phyloP scores from a whole-genome alignment of 306 rosid genomes.

The Carpinus fangiana region DNA sequence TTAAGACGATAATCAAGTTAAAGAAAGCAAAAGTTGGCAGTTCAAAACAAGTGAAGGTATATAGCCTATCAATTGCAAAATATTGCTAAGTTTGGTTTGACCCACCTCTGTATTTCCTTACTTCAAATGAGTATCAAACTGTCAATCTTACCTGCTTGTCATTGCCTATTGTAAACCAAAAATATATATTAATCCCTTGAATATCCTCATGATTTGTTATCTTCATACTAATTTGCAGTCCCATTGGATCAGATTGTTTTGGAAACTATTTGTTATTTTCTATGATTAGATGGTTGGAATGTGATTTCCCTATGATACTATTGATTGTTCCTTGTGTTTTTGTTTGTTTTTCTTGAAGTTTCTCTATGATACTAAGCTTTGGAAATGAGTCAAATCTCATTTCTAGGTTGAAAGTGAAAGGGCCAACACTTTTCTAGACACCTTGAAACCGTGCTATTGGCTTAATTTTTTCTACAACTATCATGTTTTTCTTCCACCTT shows the following conservation, averaged over 20 bases:
- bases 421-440: no score
- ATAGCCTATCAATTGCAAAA: conserved; percentile 12
- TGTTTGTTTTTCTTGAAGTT: background rate
- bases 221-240: background rate
- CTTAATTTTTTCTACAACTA: no score
- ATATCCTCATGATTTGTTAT: background rate
- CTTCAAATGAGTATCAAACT: background rate
- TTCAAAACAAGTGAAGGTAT: conserved; percentile 77
- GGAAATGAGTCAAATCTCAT: no score
- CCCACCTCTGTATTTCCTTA: conserved; percentile 5
- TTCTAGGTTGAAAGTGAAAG: no score
- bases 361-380: background rate
- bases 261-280: conserved; percentile 3
- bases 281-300: conserved; percentile 2
- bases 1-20: conserved; percentile 62
- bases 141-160: background rate
- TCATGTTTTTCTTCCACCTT: no score
- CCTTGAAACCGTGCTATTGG: no score
- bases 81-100: background rate
- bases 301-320: background rate
- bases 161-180: background rate
- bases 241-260: conserved; percentile 8
- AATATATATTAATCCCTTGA: background rate
- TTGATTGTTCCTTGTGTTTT: background rate
- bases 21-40: conserved; percentile 60